Conservation (phyloP, 306 rosid genomes). For the Dryas octopetala region DNA sequence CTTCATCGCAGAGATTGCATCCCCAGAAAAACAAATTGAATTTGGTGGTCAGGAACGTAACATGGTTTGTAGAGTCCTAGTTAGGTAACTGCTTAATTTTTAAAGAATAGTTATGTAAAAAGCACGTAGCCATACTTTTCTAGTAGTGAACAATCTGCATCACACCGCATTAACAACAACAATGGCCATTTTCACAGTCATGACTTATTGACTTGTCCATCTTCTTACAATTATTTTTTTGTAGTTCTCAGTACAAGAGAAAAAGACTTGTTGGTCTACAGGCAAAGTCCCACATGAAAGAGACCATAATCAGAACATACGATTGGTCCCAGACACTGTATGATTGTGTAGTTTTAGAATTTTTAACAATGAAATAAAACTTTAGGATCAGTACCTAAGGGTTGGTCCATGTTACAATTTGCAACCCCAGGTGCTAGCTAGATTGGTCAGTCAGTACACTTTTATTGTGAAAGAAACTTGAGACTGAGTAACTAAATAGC, state of each 20-base stretch:
- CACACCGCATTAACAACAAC: no score
- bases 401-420: no score
- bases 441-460: no score
- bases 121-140: not conserved
- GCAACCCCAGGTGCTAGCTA: no score
- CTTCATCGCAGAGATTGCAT: constrained; percentile 11
- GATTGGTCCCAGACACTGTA: no score
- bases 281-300: not conserved
- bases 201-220: not conserved
- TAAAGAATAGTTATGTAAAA: not conserved
- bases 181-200: no score
- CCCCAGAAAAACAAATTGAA: not conserved
- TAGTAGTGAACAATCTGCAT: not conserved
- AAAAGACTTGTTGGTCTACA: not conserved
- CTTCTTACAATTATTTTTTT: not conserved
- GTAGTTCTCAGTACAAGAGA: not conserved
- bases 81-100: not conserved
- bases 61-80: not conserved
- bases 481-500: no score
- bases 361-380: no score
- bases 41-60: constrained; percentile 8
- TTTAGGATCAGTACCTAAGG: no score
- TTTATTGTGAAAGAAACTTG: no score
- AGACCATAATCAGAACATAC: not conserved
- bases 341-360: no score